Evolutionary conservation across 495 filamentous ascomycete genomes (phyloP), one percentile per base, ranked within the genome.

Genomic region (Penicillium verhagenii): DNA sequence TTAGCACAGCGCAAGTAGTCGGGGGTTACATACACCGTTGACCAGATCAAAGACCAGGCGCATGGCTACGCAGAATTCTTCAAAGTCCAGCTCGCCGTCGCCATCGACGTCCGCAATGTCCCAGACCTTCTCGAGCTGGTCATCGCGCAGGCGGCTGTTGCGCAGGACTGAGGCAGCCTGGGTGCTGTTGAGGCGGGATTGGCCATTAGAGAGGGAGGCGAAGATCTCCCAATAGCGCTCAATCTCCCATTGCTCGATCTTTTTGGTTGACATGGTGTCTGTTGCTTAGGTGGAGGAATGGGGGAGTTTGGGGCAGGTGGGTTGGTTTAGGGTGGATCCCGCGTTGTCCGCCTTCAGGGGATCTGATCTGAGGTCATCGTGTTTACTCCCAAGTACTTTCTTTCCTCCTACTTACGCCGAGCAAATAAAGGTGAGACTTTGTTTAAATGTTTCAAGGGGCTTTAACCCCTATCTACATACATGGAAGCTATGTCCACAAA

Each of bases 161-260:
- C 96, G 95, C 70, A 98, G 88, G 48, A 97, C 90, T 21, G 89
- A 86, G 61, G 93, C 92, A 42, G 94, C 94, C 71, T 96, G 91
- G 54, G 87, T 86, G 71, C 91, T 96, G 48, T 88, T 94, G 31
- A 98, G 80, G 71, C 86, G 90, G 64, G 87, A 78, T 57, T 88
- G 87, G 71, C 92, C 93, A 71, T 88, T 87, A 42, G 77, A 55
- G 50, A 96, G 81, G 31, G 91, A 85, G 50, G 88, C 81, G 76
- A 98, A 98, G 72, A 98, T 97, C 77, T 97, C 96, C 94, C 94
- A 98, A 75, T 97, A 98, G 52, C 92, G 91, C 66, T 96, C 91
- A 64, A 98, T 89, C 72, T 98, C 95, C 77, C 89, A 88, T 69
- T 94, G 86, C 64, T 96, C 92, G 71, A 97, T 97, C 61, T 85